phyloP scores from a whole-genome alignment of 2,329 filamentous ascomycete species.

The Microdochium bolleyi region DNA sequence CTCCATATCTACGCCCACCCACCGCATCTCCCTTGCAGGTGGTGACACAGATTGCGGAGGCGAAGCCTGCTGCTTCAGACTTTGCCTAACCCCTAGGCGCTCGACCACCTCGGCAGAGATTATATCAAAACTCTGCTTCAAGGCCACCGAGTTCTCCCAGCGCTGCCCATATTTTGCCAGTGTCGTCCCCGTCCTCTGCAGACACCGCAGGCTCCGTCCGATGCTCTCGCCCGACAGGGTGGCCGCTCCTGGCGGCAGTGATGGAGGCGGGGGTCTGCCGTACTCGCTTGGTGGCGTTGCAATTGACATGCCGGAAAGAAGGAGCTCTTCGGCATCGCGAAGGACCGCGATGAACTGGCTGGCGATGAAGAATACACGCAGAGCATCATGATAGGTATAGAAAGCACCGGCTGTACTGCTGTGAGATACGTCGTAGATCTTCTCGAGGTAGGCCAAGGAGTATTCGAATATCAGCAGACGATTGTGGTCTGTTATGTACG shows the following conservation, averaged over 20 bases:
- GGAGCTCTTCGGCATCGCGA: constrained; percentile 46
- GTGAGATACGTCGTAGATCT: constrained; percentile 60
- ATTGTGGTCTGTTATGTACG: constrained; percentile 66
- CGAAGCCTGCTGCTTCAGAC: constrained; percentile 24
- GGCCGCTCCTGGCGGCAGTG: constrained; percentile 36
- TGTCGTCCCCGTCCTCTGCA: constrained; percentile 45
- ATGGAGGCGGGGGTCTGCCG: constrained; percentile 41
- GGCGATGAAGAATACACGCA: constrained; percentile 72
- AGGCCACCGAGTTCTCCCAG: constrained; percentile 48
- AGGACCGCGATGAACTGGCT: constrained; percentile 56
- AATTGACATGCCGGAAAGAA: constrained; percentile 41
- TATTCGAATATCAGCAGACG: constrained; percentile 81
- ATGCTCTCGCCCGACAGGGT: constrained; percentile 35
- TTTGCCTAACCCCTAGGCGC: constrained; percentile 29
- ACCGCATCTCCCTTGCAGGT: constrained; percentile 26
- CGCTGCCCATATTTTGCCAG: constrained; percentile 49
- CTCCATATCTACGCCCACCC: constrained; percentile 35
- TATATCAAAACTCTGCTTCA: constrained; percentile 45
- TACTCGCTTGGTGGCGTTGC: constrained; percentile 33
- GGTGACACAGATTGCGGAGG: constrained; percentile 17
- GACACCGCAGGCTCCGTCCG: constrained; percentile 45
- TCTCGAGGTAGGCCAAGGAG: constrained; percentile 71
- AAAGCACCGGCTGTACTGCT: constrained; percentile 54
- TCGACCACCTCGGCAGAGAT: constrained; percentile 36
- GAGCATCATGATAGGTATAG: constrained; percentile 80